phyloP scores from a whole-genome alignment of 768 basidiomycete genomes.

The Flagelloscypha sp. region DNA sequence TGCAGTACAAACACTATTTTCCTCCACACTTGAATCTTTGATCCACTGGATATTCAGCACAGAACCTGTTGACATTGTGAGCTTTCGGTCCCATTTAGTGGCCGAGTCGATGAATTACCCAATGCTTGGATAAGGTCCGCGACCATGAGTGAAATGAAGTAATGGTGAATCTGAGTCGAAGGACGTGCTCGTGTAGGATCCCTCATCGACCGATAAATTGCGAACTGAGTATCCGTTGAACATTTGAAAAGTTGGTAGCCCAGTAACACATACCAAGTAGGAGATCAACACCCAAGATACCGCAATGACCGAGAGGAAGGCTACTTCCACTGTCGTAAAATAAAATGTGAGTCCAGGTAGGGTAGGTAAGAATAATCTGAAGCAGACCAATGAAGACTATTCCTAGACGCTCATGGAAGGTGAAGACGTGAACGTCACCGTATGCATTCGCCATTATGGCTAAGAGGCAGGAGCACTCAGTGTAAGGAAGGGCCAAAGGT shows the following conservation, averaged over 20 bases:
- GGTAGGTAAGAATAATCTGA: too few species aligned
- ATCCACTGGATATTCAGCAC: constrained; percentile 30
- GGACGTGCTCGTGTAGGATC: constrained; percentile 20
- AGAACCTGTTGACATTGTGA: too few species aligned
- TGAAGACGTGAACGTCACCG: too few species aligned
- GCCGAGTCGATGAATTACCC: constrained; percentile 14
- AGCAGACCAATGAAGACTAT: constrained; percentile 22
- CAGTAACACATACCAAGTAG: constrained; percentile 17
- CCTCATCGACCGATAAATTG: constrained; percentile 15
- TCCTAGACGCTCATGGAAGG: constrained; percentile 20
- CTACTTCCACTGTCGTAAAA: constrained; percentile 22
- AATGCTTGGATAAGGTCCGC: constrained; percentile 25
- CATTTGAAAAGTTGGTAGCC: background rate
- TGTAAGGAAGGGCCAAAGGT: too few species aligned
- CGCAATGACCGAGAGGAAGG: constrained; percentile 20
- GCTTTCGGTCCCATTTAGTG: background rate
- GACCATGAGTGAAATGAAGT: constrained; percentile 23
- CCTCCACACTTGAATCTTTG: constrained; percentile 18
- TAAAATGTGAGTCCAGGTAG: too few species aligned
- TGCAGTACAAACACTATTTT: constrained; percentile 22
- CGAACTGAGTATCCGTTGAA: constrained; percentile 19
- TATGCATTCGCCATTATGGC: too few species aligned
- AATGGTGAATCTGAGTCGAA: constrained; percentile 25
- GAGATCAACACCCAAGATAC: constrained; percentile 20
- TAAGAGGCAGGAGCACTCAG: too few species aligned